Conservation (phyloP, 352 stramenopile genomes). For the Halophytophthora batemanensis region DNA sequence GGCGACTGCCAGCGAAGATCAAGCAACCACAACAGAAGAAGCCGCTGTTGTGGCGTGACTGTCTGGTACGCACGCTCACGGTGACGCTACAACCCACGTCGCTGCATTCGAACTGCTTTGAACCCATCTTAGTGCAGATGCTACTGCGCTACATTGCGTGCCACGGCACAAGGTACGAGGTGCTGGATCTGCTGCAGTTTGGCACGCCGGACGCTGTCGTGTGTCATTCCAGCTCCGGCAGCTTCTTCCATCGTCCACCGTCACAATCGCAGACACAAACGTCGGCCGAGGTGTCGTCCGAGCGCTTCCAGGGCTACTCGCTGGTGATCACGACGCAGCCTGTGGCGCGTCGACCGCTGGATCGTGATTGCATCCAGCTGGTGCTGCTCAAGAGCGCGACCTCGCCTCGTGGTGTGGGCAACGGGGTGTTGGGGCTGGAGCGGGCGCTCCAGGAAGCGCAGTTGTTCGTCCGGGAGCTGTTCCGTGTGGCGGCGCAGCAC, state of each 20-base stretch:
- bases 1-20: too few species aligned
- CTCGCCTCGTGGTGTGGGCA: conserved; percentile 37
- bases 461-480: conserved; percentile 73
- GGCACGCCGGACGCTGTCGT: conserved; percentile 81
- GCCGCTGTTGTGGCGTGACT: conserved; percentile 33
- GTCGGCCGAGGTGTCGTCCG: too few species aligned
- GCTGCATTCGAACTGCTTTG: conserved; percentile 65
- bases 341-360: conserved; percentile 39
- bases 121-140: conserved; percentile 74
- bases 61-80: conserved; percentile 44
- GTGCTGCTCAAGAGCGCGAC: conserved; percentile 56
- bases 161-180: conserved; percentile 75
- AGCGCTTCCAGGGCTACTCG: conserved; percentile 48
- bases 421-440: conserved; percentile 52
- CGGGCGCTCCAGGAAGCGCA: conserved; percentile 72
- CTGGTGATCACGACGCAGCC: conserved; percentile 77
- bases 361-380: conserved; percentile 70
- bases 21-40: conserved; percentile 2
- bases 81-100: conserved; percentile 57
- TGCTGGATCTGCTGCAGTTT: conserved; percentile 82
- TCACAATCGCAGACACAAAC: background rate
- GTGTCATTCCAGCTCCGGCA: conserved; percentile 69
- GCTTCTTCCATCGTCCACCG: conserved; percentile 70
- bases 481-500: conserved; percentile 73
- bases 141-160: conserved; percentile 85